Conservation (phyloP, 192 early-diverging fungal species). For the Pilaira anomala region DNA sequence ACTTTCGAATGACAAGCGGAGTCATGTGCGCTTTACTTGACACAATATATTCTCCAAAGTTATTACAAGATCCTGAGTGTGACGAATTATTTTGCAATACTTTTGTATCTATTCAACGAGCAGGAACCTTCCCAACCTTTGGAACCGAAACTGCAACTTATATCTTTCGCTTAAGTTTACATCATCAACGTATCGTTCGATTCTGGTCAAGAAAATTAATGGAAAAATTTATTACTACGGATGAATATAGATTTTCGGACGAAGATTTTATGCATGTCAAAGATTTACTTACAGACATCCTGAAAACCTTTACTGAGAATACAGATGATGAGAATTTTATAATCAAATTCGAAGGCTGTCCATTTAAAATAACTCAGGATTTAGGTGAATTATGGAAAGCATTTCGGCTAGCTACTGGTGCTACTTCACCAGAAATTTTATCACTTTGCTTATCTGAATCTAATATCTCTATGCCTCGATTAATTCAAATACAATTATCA, state of each 20-base stretch:
- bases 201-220: slow-evolving; percentile 27
- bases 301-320: background rate
- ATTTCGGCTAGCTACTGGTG: slow-evolving; percentile 8
- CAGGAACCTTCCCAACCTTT: slow-evolving; percentile 6
- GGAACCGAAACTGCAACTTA: background rate
- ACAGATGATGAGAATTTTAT: background rate
- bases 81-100: slow-evolving; percentile 13
- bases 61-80: background rate
- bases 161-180: slow-evolving; percentile 13
- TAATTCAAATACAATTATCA: slow-evolving; percentile 1
- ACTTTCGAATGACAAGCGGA: background rate
- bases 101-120: slow-evolving; percentile 23
- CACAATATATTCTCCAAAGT: slow-evolving; percentile 12
- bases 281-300: background rate
- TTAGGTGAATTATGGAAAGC: slow-evolving; percentile 28
- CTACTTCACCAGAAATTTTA: slow-evolving; percentile 3
- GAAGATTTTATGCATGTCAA: background rate
- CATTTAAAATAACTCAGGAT: slow-evolving; percentile 6
- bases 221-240: slow-evolving; percentile 14
- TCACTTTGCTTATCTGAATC: background rate
- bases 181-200: slow-evolving; percentile 17
- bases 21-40: slow-evolving; percentile 25
- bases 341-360: background rate
- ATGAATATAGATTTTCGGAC: background rate
- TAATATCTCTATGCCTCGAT: background rate